Evolutionary conservation across 2,329 filamentous ascomycete species (phyloP), one percentile per base, ranked within the genome.

Genomic region (Phyllachora maydis): DNA sequence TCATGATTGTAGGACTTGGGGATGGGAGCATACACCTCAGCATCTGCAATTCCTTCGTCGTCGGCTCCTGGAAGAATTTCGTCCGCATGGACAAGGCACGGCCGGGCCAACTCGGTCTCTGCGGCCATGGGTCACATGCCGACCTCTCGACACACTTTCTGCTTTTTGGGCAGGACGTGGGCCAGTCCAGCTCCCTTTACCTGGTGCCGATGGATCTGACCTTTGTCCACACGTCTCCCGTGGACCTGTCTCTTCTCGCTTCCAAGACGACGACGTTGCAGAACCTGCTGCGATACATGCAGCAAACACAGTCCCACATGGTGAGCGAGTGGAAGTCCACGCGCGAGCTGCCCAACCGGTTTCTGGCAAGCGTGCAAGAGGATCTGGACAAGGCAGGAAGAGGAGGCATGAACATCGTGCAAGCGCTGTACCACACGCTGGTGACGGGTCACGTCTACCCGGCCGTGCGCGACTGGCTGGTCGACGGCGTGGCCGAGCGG

Each of bases 211-310:
- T 91, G 41, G 78, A 90, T 35, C 54, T 92, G n/a, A 67, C 72
- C 1, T 90, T 92, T 38, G 66, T 91, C 22, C 69, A 71, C 3
- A 71, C 71, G 9, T 73, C 71, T 3, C 77, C 77, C 3, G 66
- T 82, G 26, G 78, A 90, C 38, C 53, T 95, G 3, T 78, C 83
- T 14, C 58, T 92, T 4, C 57, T 95, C 8, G 75, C 83, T 1
- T 81, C 75, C 10, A 91, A 90, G 37, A 74, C 81, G 4, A 90
- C 83, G 1, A 77, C 79, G 20, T 49, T 95, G 10, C 79, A 92
- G 36, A 91, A 88, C 32, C 47, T 95, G 8, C 52, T 93, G 6
- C 62, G 81, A 23, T 95, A 98, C 40, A 61, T 92, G 21, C 69
- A 68, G 26, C 79, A 92, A 41, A 70, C 76, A 1, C 68, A 88